phyloP scores from a whole-genome alignment of 768 basidiomycete genomes.

The Rhodotorula diobovata region DNA sequence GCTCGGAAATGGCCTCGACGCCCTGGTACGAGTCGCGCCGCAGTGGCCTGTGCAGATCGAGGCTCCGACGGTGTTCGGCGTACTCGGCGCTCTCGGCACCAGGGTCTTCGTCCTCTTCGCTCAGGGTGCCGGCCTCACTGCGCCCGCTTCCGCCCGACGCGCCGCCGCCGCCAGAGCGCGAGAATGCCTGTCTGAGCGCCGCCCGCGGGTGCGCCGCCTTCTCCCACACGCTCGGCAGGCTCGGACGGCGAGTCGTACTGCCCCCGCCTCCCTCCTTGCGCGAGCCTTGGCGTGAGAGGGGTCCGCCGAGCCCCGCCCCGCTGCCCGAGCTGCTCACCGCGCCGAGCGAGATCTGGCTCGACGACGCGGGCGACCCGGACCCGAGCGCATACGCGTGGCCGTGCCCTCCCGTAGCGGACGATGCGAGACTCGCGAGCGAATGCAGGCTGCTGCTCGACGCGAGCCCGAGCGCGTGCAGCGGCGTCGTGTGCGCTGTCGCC shows the following conservation, averaged over 20 bases:
- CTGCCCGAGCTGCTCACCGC: background rate
- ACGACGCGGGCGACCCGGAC: slow-evolving; percentile 50
- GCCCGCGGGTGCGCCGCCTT: slow-evolving; percentile 49
- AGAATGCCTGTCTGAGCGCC: slow-evolving; percentile 45
- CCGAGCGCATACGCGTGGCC: slow-evolving; percentile 41
- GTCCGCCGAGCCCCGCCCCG: background rate
- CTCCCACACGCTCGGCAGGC: slow-evolving; percentile 51
- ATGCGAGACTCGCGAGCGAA: slow-evolving; percentile 42
- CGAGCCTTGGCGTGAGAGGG: too few species aligned
- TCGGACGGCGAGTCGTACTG: slow-evolving; percentile 44
- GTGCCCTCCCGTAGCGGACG: too few species aligned
- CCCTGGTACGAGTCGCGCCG: slow-evolving; percentile 18
- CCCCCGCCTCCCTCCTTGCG: background rate
- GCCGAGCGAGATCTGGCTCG: slow-evolving; percentile 51
- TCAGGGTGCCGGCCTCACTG: slow-evolving; percentile 11
- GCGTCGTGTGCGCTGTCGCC: slow-evolving; percentile 45
- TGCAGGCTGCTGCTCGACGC: slow-evolving; percentile 44
- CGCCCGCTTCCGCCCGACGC: background rate
- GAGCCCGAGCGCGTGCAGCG: slow-evolving; percentile 39
- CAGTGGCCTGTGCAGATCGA: slow-evolving; percentile 28
- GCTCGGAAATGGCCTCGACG: background rate
- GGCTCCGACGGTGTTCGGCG: slow-evolving; percentile 23
- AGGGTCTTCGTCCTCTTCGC: background rate
- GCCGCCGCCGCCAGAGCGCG: background rate
- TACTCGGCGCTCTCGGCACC: slow-evolving; percentile 8